phyloP scores from a whole-genome alignment of 768 basidiomycete species.

The Austroboletus festivus region DNA sequence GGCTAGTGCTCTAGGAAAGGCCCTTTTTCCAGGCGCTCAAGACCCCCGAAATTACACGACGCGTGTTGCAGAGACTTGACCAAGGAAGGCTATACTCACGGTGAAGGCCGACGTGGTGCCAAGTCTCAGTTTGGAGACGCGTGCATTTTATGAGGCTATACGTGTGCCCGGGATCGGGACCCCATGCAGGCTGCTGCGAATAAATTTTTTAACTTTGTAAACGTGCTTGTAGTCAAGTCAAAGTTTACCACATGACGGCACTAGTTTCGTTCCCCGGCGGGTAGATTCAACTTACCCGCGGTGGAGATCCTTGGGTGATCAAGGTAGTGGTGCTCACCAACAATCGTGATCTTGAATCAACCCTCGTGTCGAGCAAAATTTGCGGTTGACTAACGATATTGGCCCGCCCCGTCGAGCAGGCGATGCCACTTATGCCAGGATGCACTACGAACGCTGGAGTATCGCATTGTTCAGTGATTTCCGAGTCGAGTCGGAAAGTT shows the following conservation, averaged over 20 bases:
- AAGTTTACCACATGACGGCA: conserved; percentile 6
- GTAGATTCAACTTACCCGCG: conserved; percentile 8
- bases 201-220: conserved; percentile 15
- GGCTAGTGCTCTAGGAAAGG: conserved; percentile 35
- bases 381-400: not conserved
- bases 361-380: not conserved
- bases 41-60: conserved; percentile 27
- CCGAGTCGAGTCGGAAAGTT: conserved; percentile 25
- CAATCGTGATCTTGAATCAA: too few species aligned
- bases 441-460: conserved; percentile 2
- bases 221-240: conserved; percentile 4
- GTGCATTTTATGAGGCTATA: conserved; percentile 23
- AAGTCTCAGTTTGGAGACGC: conserved; percentile 15
- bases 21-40: conserved; percentile 25
- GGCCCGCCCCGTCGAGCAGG: conserved; percentile 22
- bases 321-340: too few species aligned
- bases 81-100: conserved; percentile 32
- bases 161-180: conserved; percentile 11
- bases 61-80: conserved; percentile 26
- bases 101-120: conserved; percentile 13
- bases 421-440: too few species aligned
- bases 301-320: conserved; percentile 34
- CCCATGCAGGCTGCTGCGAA: conserved; percentile 9
- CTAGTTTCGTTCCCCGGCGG: conserved; percentile 11
- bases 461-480: conserved; percentile 10